phyloP scores from a whole-genome alignment of 352 stramenopile genomes.

The Globisporangium radiosum region DNA sequence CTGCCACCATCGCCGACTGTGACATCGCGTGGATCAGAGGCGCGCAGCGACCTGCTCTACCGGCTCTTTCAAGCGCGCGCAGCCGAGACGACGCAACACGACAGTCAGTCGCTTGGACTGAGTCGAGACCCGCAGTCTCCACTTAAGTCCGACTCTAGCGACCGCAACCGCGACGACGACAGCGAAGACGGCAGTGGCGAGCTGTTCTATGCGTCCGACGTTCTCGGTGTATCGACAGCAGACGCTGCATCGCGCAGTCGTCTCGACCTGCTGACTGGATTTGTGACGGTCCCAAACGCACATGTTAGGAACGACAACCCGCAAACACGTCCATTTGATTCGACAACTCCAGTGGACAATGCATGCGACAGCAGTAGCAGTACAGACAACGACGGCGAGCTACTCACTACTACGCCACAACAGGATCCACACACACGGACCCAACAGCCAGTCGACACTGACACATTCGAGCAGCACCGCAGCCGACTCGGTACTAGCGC shows the following conservation, averaged over 20 bases:
- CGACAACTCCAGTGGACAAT: too few species aligned
- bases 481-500: too few species aligned
- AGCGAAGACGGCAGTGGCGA: constrained; percentile 15
- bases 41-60: constrained; percentile 20
- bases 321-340: too few species aligned
- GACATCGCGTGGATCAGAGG: constrained; percentile 10
- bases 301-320: too few species aligned
- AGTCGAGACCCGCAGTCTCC: too few species aligned
- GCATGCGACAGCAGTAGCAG: too few species aligned
- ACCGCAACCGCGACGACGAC: not conserved
- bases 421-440: not conserved
- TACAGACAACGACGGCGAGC: not conserved
- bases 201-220: constrained; percentile 50
- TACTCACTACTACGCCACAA: too few species aligned
- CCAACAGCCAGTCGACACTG: not conserved
- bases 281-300: too few species aligned
- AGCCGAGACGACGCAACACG: too few species aligned
- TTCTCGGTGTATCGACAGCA: constrained; percentile 13
- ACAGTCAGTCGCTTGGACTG: too few species aligned
- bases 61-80: constrained; percentile 12
- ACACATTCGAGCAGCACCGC: not conserved
- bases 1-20: not conserved
- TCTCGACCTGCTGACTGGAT: constrained; percentile 18
- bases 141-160: not conserved
- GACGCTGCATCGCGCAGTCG: constrained; percentile 21